Evolutionary conservation across 2,329 filamentous ascomycete species (phyloP).

Genomic region (Colletotrichum noveboracense): DNA sequence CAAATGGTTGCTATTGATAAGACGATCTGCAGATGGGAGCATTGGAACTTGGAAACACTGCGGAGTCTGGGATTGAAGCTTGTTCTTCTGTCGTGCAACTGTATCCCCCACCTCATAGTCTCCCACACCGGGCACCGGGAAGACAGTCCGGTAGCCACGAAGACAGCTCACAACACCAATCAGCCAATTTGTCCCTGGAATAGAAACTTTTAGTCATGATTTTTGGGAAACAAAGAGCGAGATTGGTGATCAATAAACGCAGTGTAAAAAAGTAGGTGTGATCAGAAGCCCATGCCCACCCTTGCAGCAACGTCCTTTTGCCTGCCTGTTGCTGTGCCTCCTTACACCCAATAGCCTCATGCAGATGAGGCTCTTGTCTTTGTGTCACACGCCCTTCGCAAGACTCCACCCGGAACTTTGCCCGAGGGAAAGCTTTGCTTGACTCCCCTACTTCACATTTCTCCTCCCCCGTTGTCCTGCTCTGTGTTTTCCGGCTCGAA

Average conservation of each 20-base stretch:
- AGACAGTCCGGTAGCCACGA: background rate
- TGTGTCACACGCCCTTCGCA: background rate
- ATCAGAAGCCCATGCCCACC: background rate
- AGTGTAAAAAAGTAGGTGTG: constrained; percentile 1
- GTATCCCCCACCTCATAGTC: background rate
- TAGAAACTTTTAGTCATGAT: background rate
- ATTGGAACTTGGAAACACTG: background rate
- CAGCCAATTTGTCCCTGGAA: background rate
- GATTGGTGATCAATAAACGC: background rate
- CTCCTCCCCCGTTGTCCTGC: background rate
- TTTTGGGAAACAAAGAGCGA: background rate
- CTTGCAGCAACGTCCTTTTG: background rate
- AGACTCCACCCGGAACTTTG: background rate
- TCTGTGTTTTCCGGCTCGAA: constrained; percentile 12
- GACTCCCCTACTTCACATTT: background rate
- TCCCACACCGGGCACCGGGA: background rate
- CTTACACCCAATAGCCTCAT: background rate
- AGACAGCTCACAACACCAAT: background rate
- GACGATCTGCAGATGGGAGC: background rate
- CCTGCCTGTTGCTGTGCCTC: background rate
- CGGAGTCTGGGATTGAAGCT: background rate
- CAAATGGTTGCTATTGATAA: background rate
- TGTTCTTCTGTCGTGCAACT: background rate
- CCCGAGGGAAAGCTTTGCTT: background rate
- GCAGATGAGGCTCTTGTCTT: background rate